Evolutionary conservation across 2,329 filamentous ascomycete species (phyloP), one percentile per base, ranked within the genome.

Genomic region (Ambrosiella xylebori): DNA sequence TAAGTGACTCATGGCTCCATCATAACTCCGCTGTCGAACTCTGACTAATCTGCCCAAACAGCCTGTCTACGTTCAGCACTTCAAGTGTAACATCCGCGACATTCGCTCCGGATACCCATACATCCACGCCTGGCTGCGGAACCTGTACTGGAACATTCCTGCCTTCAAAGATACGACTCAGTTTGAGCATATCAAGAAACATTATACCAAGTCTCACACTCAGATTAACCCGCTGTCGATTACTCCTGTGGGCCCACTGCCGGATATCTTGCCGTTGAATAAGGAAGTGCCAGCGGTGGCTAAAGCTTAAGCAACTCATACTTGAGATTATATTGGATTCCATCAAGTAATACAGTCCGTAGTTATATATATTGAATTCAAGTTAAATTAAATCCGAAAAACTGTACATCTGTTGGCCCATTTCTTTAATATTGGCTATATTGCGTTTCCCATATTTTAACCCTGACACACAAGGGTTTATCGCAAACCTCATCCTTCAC

Each of bases 121-220:
- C 55, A 72, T 95, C 60, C 87, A 96, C 73, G 74, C 72, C 61
- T 96, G 90, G 89, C 70, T 95, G 71, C 77, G 86, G 58, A 78
- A 84, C 66, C 72, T 95, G 64, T 96, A 95, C 73, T 95, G 89
- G 89, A 84, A 84, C 64, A 69, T 81, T 27, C 75, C 81, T 0
- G 88, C 88, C 1, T 96, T 95, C 72, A 74, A 74, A 62, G 80
- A 86, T 56, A 93, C 89, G 61, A 95, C 90, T 19, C 80, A 96
- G 69, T 95, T 95, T 68, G 80, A 94, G 69, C 93, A 98, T 72
- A 97, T 97, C 74, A 96, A 95, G 79, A 85, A 74, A 69, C 81
- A 84, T 68, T 81, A 80, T 68, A 80, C 79, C 61, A 73, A 75
- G 64, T 81, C 76, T 63, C 78, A 82, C 65, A 75, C 74, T 8